Evolutionary conservation across 1,139 yeast genomes (phyloP), one percentile per base, ranked within the genome.

Genomic region (Blastobotrys raffinosifermentans): DNA sequence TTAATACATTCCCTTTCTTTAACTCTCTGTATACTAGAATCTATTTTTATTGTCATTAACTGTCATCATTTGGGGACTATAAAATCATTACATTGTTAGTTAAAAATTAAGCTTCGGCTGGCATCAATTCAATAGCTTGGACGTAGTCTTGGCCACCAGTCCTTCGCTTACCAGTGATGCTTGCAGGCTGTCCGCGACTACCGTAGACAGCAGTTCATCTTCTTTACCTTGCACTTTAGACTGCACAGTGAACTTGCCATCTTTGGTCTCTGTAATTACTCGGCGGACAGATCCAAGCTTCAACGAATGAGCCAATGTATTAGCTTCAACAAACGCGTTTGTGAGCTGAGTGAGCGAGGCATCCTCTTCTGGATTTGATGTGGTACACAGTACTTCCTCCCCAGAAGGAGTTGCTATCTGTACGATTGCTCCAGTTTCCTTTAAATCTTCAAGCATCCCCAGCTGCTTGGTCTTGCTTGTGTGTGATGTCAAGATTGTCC

Each of bases 271-370:
- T 15, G 47, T 44, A n/a, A 58, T 43, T 18, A 56, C 46, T 29
- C 51, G 49, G 32, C 43, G 43, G 2, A 57, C 38, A 3, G 48
- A 38, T 13, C 64, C 64, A 26, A 59, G 45, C 33, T 57, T 58
- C 17, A 59, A 47, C 14, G 44, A 44, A 32, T 39, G 38, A 4
- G 61, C 51, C 13, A 57, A 47, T 30, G 48, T 51, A 32, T 57
- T 54, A 7, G 50, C 38, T 22, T 46, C 48, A 7, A 47, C 48
- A 39, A 54, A 55, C 15, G 53, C 49, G 3, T 40, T 19, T n/a
- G 51, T 43, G 10, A 46, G 38, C 22, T 39, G 40, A 19, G 41
- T 38, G 21, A 45, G 25, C 33, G 39, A 41, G 7, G 40, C 19
- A n/a, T 37, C 30, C 26, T 39, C 37, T 2, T 40, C 43, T 2